A percentile compares a stretch with the other conserved stretches of the same genome.
Evolutionary conservation across 306 rosid genomes (phyloP).

Genomic region (Cicer cuneatum): DNA sequence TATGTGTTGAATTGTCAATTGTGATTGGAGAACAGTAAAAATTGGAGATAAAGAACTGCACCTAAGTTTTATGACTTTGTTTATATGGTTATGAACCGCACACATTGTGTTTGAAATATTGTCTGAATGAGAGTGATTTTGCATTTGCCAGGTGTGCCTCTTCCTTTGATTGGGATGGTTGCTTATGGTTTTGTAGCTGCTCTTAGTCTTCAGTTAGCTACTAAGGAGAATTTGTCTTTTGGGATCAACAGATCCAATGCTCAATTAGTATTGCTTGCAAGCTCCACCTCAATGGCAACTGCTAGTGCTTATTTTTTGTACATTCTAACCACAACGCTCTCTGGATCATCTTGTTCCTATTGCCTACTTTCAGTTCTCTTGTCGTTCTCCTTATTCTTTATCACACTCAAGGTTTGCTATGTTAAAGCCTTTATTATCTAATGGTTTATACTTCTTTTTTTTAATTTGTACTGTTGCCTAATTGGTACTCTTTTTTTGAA

Average conservation of each 20-base stretch:
- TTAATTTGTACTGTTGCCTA: conserved; percentile 5
- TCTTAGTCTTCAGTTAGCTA: conserved; percentile 63
- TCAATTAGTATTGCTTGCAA: conserved; percentile 62
- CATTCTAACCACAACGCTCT: conserved; percentile 67
- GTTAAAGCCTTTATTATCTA: background rate
- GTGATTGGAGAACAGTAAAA: background rate
- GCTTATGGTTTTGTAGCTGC: conserved; percentile 71
- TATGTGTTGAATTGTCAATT: background rate
- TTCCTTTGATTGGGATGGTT: conserved; percentile 79
- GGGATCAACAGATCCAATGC: conserved; percentile 63
- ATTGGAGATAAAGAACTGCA: background rate
- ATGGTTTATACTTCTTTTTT: background rate
- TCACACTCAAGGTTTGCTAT: conserved; percentile 57
- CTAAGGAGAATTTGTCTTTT: conserved; percentile 57
- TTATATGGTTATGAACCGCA: background rate
- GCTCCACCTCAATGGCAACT: conserved; percentile 83
- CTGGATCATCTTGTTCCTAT: conserved; percentile 73
- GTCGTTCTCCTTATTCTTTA: conserved; percentile 73
- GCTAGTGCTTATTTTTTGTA: conserved; percentile 83
- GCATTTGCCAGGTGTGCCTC: conserved; percentile 74
- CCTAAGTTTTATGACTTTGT: background rate
- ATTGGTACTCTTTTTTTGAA: conserved; percentile 11
- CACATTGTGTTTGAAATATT: conserved; percentile 47
- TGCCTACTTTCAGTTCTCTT: conserved; percentile 76
- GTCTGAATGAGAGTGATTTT: conserved; percentile 54